phyloP scores from a whole-genome alignment of 176 grass and related monocot species.

The Bonia amplexicaulis region DNA sequence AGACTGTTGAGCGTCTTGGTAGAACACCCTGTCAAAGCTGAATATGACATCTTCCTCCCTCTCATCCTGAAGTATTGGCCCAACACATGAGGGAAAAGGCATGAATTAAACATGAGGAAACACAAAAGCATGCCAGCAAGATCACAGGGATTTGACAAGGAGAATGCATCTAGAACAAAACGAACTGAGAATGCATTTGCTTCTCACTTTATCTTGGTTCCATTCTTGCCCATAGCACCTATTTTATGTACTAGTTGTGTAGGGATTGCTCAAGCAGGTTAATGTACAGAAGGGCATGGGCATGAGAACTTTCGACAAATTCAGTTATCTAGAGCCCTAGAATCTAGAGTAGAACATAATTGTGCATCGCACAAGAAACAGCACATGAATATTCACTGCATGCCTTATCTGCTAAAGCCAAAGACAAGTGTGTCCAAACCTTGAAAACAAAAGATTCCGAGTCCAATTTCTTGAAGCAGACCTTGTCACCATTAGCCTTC shows the following conservation, averaged over 20 bases:
- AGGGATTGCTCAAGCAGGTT: neutral
- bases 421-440: slow-evolving; percentile 30
- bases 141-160: neutral
- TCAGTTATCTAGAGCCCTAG: neutral
- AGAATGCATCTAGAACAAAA: neutral
- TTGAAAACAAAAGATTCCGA: slow-evolving; percentile 67
- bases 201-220: neutral
- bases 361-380: neutral
- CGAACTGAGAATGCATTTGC: neutral
- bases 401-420: neutral
- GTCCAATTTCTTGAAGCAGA: slow-evolving; percentile 57
- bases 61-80: slow-evolving; percentile 49
- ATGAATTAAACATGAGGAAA: slow-evolving; percentile 13
- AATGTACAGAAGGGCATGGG: neutral
- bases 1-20: slow-evolving; percentile 54
- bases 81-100: neutral
- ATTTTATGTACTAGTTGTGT: neutral
- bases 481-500: slow-evolving; percentile 43
- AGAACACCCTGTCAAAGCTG: slow-evolving; percentile 82
- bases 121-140: neutral
- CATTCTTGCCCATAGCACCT: neutral
- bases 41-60: slow-evolving; percentile 71
- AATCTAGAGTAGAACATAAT: neutral
- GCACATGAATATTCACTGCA: neutral
- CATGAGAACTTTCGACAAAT: neutral